A percentile compares a stretch with the other conserved stretches of the same genome.
Evolutionary conservation across 1,139 yeast species (phyloP).

Genomic region (Spencermartinsiella ligniputridi): DNA sequence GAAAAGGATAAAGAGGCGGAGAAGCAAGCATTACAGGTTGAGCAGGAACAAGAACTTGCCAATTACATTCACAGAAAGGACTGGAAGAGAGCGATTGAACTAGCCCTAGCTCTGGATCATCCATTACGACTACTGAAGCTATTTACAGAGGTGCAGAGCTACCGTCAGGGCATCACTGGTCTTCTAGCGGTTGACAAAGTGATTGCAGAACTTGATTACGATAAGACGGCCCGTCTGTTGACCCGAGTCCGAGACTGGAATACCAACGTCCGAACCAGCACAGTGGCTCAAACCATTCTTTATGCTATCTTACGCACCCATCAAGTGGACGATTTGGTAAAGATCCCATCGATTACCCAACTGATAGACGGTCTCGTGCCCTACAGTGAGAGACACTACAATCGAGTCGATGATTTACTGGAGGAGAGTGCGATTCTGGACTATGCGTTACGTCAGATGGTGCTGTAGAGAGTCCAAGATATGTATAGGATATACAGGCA

Average conservation of each 20-base stretch:
- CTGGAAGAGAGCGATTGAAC: slow-evolving; percentile 83
- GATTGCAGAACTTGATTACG: slow-evolving; percentile 53
- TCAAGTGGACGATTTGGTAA: slow-evolving; percentile 51
- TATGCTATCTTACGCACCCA: slow-evolving; percentile 57
- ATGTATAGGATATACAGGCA: no score
- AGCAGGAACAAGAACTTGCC: slow-evolving; percentile 79
- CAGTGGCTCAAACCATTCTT: slow-evolving; percentile 72
- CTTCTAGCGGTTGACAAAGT: slow-evolving; percentile 60
- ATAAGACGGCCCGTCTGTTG: slow-evolving; percentile 57
- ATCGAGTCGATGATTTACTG: slow-evolving; percentile 68
- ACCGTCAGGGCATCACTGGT: slow-evolving; percentile 51
- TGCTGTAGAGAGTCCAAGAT: slow-evolving; percentile 9
- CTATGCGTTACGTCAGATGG: slow-evolving; percentile 68
- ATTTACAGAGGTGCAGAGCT: slow-evolving; percentile 24
- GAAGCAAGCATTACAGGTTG: slow-evolving; percentile 48
- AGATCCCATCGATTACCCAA: slow-evolving; percentile 62
- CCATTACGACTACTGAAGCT: slow-evolving; percentile 42
- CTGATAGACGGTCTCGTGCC: slow-evolving; percentile 74
- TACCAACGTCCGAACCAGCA: slow-evolving; percentile 76
- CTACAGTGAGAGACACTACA: slow-evolving; percentile 80
- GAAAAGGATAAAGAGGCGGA: slow-evolving; percentile 47
- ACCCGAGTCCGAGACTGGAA: slow-evolving; percentile 92
- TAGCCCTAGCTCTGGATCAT: slow-evolving; percentile 86
- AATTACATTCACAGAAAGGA: slow-evolving; percentile 67
- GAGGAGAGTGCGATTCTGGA: slow-evolving; percentile 85